These are phyloP conservation scores for Stagonosporopsis tanaceti DNA, from an alignment of 2,329 filamentous ascomycete genomes.

Conservation along the genomic window DNA sequence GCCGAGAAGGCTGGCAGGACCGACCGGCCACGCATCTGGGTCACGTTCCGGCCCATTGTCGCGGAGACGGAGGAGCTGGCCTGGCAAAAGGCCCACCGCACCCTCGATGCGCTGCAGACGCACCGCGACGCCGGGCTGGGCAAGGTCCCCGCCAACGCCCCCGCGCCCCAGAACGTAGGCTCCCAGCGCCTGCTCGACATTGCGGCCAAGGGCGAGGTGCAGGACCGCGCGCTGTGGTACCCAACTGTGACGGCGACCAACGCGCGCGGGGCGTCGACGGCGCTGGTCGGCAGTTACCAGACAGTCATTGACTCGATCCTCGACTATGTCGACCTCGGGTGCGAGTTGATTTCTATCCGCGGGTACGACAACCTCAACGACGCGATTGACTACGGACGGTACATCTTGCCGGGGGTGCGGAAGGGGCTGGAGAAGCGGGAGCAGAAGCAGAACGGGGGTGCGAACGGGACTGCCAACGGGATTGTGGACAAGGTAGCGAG, in stretches of 20 bases:
- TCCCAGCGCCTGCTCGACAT: constrained; percentile 24
- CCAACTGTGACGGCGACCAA: constrained; percentile 25
- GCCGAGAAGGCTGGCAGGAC: constrained; percentile 64
- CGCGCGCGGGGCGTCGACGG: constrained; percentile 21
- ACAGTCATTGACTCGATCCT: constrained; percentile 25
- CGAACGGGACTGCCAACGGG: constrained; percentile 2
- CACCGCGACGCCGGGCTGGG: constrained; percentile 42
- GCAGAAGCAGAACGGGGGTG: constrained; percentile 5
- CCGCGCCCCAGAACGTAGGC: constrained; percentile 21
- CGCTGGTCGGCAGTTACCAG: constrained; percentile 24
- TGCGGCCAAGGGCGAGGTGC: constrained; percentile 24
- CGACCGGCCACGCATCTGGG: constrained; percentile 68
- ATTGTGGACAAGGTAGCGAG: constrained; percentile 21
- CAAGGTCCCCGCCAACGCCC: constrained; percentile 12
- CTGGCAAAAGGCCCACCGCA: constrained; percentile 67
- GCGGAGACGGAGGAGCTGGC: constrained; percentile 70
- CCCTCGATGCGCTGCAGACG: constrained; percentile 60
- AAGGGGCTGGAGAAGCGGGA: constrained; percentile 19
- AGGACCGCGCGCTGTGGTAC: constrained; percentile 25
- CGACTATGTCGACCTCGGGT: constrained; percentile 25
- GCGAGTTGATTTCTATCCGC: constrained; percentile 25
- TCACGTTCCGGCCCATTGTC: constrained; percentile 68
- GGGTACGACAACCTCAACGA: constrained; percentile 28
- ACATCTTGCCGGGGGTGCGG: constrained; percentile 22
- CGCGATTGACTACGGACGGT: constrained; percentile 25